Conservation (phyloP, 2,329 filamentous ascomycete genomes). For the Phialophora verrucosa region DNA sequence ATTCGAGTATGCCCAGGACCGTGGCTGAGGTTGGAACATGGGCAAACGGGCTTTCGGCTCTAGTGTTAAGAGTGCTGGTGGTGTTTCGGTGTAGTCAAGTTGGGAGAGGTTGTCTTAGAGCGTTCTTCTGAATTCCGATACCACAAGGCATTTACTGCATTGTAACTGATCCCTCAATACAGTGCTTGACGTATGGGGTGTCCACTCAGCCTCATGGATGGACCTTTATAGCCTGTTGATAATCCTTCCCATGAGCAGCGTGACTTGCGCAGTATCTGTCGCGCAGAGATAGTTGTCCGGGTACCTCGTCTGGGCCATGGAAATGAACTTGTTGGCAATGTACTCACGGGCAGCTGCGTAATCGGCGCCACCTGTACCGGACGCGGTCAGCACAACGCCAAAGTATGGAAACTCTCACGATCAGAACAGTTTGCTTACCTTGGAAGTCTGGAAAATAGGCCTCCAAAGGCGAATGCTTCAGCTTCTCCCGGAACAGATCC, state of each 20-base stretch:
- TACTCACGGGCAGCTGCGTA: conserved; percentile 97
- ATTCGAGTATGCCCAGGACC: background rate
- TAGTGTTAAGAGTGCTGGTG: background rate
- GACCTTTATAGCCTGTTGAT: background rate
- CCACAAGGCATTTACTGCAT: background rate
- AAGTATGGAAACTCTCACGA: conserved; percentile 10
- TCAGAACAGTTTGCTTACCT: conserved; percentile 46
- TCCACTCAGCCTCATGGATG: background rate
- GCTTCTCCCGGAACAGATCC: conserved; percentile 75
- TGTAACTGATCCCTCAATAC: background rate
- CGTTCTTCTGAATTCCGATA: background rate
- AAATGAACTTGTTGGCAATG: conserved; percentile 97
- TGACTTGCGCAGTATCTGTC: conserved; percentile 97
- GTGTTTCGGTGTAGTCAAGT: background rate
- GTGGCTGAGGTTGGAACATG: background rate
- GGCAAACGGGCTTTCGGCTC: background rate
- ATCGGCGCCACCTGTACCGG: conserved; percentile 76
- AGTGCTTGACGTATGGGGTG: background rate
- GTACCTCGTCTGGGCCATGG: conserved; percentile 96
- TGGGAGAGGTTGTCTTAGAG: background rate
- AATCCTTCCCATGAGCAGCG: conserved; percentile 87
- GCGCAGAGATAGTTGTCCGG: conserved; percentile 99
- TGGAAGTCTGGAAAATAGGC: conserved; percentile 81
- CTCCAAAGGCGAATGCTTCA: conserved; percentile 74
- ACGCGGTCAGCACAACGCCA: conserved; percentile 31